A percentile compares a stretch with the other conserved stretches of the same genome.
phyloP scores from a whole-genome alignment of 1,139 yeast genomes.

The Blastobotrys elegans region DNA sequence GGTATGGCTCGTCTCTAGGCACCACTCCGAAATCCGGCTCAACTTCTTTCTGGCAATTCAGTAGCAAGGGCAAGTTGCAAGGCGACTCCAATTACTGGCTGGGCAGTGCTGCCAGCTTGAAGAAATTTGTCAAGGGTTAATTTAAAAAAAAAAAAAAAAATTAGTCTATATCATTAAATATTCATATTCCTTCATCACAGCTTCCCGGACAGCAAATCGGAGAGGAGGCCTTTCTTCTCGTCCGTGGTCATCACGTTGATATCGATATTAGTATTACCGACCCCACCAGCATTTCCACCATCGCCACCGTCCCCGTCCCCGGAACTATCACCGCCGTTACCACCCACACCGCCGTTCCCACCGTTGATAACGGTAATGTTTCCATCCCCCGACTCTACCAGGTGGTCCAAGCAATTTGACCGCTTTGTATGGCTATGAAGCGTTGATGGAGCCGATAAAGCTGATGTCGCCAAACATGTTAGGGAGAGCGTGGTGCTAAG shows the following conservation, averaged over 20 bases:
- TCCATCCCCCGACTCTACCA: background rate
- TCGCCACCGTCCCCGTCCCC: constrained; percentile 2
- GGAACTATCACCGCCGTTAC: background rate
- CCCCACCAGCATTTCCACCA: constrained; percentile 5
- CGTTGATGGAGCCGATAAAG: background rate
- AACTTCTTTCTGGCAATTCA: constrained; percentile 11
- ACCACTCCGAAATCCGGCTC: constrained; percentile 5
- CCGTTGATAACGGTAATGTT: background rate
- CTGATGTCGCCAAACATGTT: background rate
- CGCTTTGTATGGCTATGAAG: background rate
- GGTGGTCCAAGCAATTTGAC: background rate
- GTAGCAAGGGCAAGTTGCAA: constrained; percentile 9
- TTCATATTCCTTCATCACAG: too few species aligned
- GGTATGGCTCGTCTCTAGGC: constrained; percentile 7
- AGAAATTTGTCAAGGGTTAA: constrained; percentile 11
- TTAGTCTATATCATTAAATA: background rate
- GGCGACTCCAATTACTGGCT: constrained; percentile 14
- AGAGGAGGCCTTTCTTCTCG: background rate
- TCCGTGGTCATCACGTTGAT: background rate
- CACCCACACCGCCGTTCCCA: constrained; percentile 5
- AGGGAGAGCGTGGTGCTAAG: background rate
- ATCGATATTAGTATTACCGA: background rate
- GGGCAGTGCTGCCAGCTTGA: constrained; percentile 10
- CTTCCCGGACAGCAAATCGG: background rate
- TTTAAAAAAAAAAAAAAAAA: background rate